Percentiles rank a stretch among this genome's conserved stretches.
phyloP scores from a whole-genome alignment of 106 monocot genomes.

The Platanthera zijinensis region DNA sequence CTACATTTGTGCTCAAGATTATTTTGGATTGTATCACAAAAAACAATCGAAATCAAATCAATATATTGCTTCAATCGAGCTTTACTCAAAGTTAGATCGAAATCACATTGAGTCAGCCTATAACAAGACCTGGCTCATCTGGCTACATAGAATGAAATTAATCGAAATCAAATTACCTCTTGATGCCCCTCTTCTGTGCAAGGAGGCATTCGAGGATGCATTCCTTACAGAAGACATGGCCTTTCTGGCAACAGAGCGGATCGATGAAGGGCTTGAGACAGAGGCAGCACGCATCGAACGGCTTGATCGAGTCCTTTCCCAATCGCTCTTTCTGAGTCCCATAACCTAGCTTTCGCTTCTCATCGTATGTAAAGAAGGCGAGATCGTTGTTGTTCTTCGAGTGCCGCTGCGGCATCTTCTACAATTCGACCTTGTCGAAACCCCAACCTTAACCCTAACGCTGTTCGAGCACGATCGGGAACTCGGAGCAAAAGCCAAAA shows the following conservation, averaged over 20 bases:
- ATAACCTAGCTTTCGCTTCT: slow-evolving; percentile 92
- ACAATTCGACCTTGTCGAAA: neutral
- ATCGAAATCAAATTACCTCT: slow-evolving; percentile 28
- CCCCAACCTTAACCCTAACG: neutral
- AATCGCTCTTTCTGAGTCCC: slow-evolving; percentile 89
- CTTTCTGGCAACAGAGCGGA: slow-evolving; percentile 77
- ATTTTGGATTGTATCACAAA: no score
- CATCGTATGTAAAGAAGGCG: slow-evolving; percentile 96
- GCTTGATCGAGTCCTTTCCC: slow-evolving; percentile 94
- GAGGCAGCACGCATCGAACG: slow-evolving; percentile 84
- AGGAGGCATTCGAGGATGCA: slow-evolving; percentile 96
- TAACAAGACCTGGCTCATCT: no score
- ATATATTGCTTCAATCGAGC: no score
- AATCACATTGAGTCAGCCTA: no score
- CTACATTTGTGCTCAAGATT: no score
- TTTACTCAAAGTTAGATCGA: no score
- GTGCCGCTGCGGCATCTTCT: slow-evolving; percentile 92
- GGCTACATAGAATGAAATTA: no score
- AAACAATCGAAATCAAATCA: no score
- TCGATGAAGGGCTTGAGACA: slow-evolving; percentile 82
- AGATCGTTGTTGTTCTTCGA: slow-evolving; percentile 99
- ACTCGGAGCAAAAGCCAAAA: no score
- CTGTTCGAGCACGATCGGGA: no score
- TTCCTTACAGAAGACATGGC: slow-evolving; percentile 93
- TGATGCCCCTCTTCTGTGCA: slow-evolving; percentile 92